These are phyloP conservation scores for Polychaeton citri DNA, from an alignment of 2,329 filamentous ascomycete genomes.

Conservation along the genomic window DNA sequence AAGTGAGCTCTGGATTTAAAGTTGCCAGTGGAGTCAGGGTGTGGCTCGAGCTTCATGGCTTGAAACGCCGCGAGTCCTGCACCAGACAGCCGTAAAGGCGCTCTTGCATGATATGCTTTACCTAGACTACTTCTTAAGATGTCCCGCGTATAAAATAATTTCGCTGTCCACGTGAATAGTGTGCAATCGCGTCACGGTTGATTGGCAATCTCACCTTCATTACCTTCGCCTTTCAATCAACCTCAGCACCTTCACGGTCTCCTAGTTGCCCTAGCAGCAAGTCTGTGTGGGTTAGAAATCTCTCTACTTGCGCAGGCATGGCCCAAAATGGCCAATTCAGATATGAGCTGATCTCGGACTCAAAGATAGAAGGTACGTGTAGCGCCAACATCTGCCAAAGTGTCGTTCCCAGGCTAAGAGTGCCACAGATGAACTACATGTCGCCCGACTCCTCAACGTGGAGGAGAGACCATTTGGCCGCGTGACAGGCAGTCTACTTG, in stretches of 20 bases:
- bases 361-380: background rate
- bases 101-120: no score
- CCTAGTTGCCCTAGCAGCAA: background rate
- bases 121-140: no score
- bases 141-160: no score
- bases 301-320: background rate
- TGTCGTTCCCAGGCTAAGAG: background rate
- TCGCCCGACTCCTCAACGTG: slow-evolving; percentile 70
- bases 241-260: background rate
- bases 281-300: background rate
- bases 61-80: no score
- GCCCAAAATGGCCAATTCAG: background rate
- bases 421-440: slow-evolving; percentile 62
- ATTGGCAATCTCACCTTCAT: no score
- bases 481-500: slow-evolving; percentile 66
- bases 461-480: slow-evolving; percentile 89
- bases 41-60: no score
- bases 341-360: background rate
- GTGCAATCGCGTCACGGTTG: no score
- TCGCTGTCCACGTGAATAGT: no score
- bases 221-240: no score
- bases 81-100: no score
- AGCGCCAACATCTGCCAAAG: background rate
- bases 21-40: no score
- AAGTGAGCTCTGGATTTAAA: no score